Evolutionary conservation across 176 grass and related monocot genomes (phyloP).

Genomic region (Avena atlantica): DNA sequence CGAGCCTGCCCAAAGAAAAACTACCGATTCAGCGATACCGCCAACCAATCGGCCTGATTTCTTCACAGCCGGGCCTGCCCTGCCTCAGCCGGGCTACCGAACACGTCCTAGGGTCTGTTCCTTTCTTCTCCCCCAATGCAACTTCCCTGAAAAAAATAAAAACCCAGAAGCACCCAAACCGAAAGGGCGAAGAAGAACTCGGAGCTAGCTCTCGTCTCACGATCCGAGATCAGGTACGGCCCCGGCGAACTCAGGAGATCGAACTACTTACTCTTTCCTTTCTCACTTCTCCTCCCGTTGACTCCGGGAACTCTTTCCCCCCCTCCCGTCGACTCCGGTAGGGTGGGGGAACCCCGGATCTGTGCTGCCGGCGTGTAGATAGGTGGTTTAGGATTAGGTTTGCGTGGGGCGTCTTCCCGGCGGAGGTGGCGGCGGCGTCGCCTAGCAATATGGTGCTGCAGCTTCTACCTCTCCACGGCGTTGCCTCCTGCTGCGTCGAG

Average conservation of each 20-base stretch:
- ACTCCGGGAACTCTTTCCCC: neutral
- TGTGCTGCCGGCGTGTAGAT: neutral
- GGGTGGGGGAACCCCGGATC: neutral
- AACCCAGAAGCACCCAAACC: neutral
- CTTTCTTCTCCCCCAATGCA: slow-evolving; percentile 6
- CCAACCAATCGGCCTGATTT: no score
- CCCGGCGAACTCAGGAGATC: neutral
- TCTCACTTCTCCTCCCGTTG: neutral
- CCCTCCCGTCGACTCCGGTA: neutral
- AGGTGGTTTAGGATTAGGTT: neutral
- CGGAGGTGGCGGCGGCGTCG: neutral
- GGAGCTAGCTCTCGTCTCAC: neutral
- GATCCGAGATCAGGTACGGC: slow-evolving; percentile 29
- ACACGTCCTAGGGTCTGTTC: neutral
- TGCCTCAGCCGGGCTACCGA: no score
- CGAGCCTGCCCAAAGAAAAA: no score
- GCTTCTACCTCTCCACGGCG: neutral
- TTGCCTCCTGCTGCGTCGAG: no score
- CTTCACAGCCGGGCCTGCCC: no score
- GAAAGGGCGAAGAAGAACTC: neutral
- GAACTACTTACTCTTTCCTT: neutral
- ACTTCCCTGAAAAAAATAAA: neutral
- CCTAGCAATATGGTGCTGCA: neutral
- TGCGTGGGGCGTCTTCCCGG: neutral
- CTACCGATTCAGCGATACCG: no score